Percentiles rank a stretch among this genome's conserved stretches.
phyloP scores from a whole-genome alignment of 1,139 yeast species.

The Saccharomyces hybrid region DNA sequence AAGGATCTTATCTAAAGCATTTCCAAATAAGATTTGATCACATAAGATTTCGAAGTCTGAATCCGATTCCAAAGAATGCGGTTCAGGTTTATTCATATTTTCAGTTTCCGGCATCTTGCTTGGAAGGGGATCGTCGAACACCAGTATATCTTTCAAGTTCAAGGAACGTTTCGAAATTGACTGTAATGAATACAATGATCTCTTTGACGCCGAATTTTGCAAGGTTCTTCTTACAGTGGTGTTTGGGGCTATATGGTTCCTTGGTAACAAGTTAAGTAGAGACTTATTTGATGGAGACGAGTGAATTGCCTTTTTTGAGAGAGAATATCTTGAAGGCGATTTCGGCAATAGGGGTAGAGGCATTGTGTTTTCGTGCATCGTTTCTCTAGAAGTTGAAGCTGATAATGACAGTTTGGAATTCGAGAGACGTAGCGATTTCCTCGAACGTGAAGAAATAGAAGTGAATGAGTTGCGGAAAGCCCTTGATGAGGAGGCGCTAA shows the following conservation, averaged over 20 bases:
- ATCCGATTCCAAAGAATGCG: conserved; percentile 13
- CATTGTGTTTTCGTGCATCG: conserved; percentile 5
- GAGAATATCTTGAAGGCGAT: neutral
- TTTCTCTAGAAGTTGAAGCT: conserved; percentile 9
- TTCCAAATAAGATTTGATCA: conserved; percentile 26
- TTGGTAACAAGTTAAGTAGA: conserved; percentile 1
- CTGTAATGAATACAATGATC: conserved; percentile 29
- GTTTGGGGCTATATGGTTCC: conserved; percentile 2
- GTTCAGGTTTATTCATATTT: neutral
- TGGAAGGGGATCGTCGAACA: conserved; percentile 18
- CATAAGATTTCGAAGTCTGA: conserved; percentile 27
- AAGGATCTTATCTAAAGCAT: conserved; percentile 21
- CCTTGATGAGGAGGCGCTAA: conserved; percentile 26
- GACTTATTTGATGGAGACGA: conserved; percentile 6
- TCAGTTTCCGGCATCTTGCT: neutral
- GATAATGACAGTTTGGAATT: conserved; percentile 5
- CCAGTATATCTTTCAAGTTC: conserved; percentile 27
- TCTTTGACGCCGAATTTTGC: conserved; percentile 29
- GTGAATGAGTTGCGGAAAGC: conserved; percentile 16
- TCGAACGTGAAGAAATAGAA: neutral
- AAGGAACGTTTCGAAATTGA: conserved; percentile 32
- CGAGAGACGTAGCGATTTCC: neutral
- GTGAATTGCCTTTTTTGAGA: neutral
- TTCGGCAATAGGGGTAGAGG: neutral
- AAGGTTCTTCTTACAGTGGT: conserved; percentile 15